phyloP scores from a whole-genome alignment of 2,329 filamentous ascomycete species.

The Periconia sp. region DNA sequence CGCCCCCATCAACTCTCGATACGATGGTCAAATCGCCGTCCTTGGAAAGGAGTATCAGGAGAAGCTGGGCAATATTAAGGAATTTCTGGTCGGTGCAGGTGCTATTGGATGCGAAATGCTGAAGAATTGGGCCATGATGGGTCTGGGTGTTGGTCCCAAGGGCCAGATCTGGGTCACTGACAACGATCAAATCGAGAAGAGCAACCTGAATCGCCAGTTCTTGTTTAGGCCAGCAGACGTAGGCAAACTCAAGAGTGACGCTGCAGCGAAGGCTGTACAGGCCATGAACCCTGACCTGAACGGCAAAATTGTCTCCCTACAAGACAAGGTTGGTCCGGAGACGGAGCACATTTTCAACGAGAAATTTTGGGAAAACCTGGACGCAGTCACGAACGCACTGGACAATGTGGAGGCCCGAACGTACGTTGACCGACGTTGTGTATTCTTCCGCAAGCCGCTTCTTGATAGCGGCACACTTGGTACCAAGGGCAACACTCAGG shows the following conservation, averaged over 20 bases:
- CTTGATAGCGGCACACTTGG: constrained; percentile 97
- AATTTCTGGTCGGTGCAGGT: constrained; percentile 94
- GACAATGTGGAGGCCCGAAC: constrained; percentile 97
- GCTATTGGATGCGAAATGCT: constrained; percentile 99
- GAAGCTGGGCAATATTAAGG: constrained; percentile 84
- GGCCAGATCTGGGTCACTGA: constrained; percentile 93
- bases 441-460: constrained; percentile 97
- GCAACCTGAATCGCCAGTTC: constrained; percentile 97
- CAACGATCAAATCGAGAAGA: constrained; percentile 98
- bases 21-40: constrained; percentile 96
- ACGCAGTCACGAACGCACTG: constrained; percentile 93
- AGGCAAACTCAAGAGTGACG: constrained; percentile 94
- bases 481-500: constrained; percentile 98
- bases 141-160: constrained; percentile 81
- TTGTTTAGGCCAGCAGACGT: constrained; percentile 93
- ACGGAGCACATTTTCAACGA: constrained; percentile 96
- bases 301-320: constrained; percentile 81
- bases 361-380: constrained; percentile 81
- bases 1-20: constrained; percentile 80
- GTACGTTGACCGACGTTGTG: constrained; percentile 93
- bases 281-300: constrained; percentile 92
- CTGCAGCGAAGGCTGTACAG: constrained; percentile 84
- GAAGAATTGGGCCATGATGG: constrained; percentile 99
- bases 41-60: constrained; percentile 93
- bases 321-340: constrained; percentile 86